A percentile compares a stretch with the other conserved stretches of the same genome.
Evolutionary conservation across 441 rosid species (phyloP).

Genomic region (Rhodomyrtus psidioides): DNA sequence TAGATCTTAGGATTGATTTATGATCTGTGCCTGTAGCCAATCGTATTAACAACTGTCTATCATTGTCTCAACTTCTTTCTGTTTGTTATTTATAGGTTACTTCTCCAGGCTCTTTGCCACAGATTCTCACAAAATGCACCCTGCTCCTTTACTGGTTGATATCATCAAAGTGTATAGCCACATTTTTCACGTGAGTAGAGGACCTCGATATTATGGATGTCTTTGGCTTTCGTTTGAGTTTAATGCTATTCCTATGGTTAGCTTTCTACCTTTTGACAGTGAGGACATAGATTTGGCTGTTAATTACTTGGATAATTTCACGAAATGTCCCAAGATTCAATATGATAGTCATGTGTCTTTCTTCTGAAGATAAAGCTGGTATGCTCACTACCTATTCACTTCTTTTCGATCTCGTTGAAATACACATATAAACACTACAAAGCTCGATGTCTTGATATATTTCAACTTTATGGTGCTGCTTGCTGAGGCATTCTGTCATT

Average conservation of each 20-base stretch:
- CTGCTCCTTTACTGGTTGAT: constrained; percentile 61
- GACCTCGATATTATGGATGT: neutral
- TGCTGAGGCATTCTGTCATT: neutral
- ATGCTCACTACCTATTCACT: constrained; percentile 5
- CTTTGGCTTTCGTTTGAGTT: neutral
- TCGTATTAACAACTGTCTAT: neutral
- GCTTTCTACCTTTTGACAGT: constrained; percentile 26
- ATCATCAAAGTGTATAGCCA: constrained; percentile 62
- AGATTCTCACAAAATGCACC: constrained; percentile 65
- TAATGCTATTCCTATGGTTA: neutral
- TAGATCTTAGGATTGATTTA: neutral
- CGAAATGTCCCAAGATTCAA: constrained; percentile 83
- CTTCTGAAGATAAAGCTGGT: constrained; percentile 68
- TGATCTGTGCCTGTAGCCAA: neutral
- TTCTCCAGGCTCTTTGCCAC: constrained; percentile 64
- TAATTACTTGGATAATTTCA: constrained; percentile 58
- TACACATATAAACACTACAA: no score
- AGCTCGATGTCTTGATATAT: neutral
- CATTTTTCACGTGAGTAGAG: constrained; percentile 54
- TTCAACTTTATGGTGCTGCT: neutral
- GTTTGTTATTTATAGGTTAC: constrained; percentile 35
- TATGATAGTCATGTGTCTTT: constrained; percentile 73
- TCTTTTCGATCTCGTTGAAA: neutral
- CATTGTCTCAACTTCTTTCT: neutral
- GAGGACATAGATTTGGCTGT: constrained; percentile 67